Evolutionary conservation across 1,284 basidiomycete genomes (phyloP), one percentile per base, ranked within the genome.

Genomic region (Puccinia hordei): DNA sequence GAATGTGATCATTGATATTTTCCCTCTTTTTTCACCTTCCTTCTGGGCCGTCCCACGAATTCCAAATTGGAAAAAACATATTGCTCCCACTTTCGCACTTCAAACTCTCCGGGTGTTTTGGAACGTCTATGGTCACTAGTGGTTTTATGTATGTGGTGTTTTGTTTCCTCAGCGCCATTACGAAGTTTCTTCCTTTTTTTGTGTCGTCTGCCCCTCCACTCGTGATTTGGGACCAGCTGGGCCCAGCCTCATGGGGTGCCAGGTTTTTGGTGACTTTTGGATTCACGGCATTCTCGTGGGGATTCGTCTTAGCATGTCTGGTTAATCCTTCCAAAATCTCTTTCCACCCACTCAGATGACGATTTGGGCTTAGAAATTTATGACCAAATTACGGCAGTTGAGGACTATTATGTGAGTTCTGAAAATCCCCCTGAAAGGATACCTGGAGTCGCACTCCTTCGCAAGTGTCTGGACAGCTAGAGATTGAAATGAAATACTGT

Each of bases 341-440:
- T 44, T 44, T 55, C 41, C 17, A 24, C 24, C 44, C 5, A 53
- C 27, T 24, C 69, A 80, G 78, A 80, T 73, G 78, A 80, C 38
- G 30, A 73, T 22, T 38, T 41, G 0, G 78, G 78, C 33, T 59
- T 80, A 5, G 78, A 80, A 46, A 24, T 80, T 13, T 80, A 80
- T 38, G 78, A 80, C 41, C 57, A 73, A 53, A 73, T 80, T 44
- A 80, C 78, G 6, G 55, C 78, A 9, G 66, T 63, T 55, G 41
- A 66, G 38, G 78, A 80, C 49, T 80, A 80, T 51, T 80, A 80
- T 53, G 78, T 80, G 44, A 72, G 77, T 55, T 10, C 22, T 17
- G 19, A 53, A 19, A 53, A 49, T 53, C 27, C 41, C 8, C 33
- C 8, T 44, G n/a, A 35, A 51, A 65, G 15, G 6, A 66, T 27